Evolutionary conservation across 345 rosid genomes (phyloP).

Genomic region (Corchorus olitorius): DNA sequence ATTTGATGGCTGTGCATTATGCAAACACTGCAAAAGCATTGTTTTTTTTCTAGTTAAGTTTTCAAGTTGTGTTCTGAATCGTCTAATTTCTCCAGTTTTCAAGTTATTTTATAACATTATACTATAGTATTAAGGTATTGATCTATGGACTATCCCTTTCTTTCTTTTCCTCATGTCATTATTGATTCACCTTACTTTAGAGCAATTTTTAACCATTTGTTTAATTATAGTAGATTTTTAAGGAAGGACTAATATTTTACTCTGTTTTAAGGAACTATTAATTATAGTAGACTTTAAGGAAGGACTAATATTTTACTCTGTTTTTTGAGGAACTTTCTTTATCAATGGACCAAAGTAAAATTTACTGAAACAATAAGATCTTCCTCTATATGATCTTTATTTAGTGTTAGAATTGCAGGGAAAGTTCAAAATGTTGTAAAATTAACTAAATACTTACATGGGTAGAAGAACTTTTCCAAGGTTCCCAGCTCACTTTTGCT

Average conservation of each 20-base stretch:
- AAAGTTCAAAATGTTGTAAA: neutral
- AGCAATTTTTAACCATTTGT: too few species aligned
- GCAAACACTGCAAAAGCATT: neutral
- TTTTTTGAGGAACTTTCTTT: too few species aligned
- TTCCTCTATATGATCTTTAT: neutral
- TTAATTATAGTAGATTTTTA: too few species aligned
- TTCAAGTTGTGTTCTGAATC: constrained; percentile 7
- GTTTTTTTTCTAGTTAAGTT: constrained; percentile 11
- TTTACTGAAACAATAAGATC: too few species aligned
- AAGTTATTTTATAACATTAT: constrained; percentile 15
- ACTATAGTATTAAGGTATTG: neutral
- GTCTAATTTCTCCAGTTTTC: neutral
- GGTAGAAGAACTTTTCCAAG: constrained; percentile 29
- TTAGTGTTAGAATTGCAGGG: neutral
- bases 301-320: too few species aligned
- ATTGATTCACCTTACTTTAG: constrained; percentile 91
- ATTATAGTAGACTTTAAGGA: too few species aligned
- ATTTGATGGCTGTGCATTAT: neutral
- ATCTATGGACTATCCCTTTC: constrained; percentile 33
- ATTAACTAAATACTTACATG: constrained; percentile 25
- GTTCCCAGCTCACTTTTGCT: neutral
- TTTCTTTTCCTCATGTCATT: constrained; percentile 56
- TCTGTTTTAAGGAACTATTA: too few species aligned
- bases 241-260: too few species aligned
- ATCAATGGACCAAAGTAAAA: too few species aligned